Evolutionary conservation across 345 rosid genomes (phyloP).

Genomic region (Eucalyptus curtisii): DNA sequence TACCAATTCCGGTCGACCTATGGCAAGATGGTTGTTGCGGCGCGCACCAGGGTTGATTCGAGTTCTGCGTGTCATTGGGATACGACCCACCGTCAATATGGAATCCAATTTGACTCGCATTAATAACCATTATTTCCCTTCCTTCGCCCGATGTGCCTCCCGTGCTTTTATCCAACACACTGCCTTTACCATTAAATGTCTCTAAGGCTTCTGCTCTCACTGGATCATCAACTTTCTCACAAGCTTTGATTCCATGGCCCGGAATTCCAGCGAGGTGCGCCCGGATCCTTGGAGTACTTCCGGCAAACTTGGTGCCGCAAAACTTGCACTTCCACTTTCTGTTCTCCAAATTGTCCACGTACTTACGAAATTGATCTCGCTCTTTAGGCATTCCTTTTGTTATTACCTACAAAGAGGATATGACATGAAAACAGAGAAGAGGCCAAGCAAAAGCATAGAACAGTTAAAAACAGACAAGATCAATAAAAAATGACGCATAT

Average conservation of each 20-base stretch:
- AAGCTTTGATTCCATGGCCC: rapidly evolving
- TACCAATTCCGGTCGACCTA: rapidly evolving
- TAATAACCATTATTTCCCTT: too few species aligned
- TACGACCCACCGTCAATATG: too few species aligned
- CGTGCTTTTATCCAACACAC: background rate
- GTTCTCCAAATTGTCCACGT: background rate
- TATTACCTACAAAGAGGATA: background rate
- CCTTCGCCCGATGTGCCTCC: background rate
- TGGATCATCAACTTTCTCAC: background rate
- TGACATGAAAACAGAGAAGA: background rate
- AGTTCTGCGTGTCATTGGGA: too few species aligned
- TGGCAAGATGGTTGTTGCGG: too few species aligned
- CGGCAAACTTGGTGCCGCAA: background rate
- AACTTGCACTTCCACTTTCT: background rate
- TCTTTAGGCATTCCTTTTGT: background rate
- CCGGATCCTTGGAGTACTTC: background rate
- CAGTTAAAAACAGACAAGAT: background rate
- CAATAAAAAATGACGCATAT: background rate
- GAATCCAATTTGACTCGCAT: too few species aligned
- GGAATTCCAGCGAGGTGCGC: background rate
- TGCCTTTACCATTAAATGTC: rapidly evolving
- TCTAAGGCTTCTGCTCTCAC: background rate
- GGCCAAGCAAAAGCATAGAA: background rate
- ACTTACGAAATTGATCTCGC: background rate
- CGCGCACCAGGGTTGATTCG: too few species aligned